Conservation (phyloP, 768 basidiomycete genomes). For the Auriscalpium microsporum region DNA sequence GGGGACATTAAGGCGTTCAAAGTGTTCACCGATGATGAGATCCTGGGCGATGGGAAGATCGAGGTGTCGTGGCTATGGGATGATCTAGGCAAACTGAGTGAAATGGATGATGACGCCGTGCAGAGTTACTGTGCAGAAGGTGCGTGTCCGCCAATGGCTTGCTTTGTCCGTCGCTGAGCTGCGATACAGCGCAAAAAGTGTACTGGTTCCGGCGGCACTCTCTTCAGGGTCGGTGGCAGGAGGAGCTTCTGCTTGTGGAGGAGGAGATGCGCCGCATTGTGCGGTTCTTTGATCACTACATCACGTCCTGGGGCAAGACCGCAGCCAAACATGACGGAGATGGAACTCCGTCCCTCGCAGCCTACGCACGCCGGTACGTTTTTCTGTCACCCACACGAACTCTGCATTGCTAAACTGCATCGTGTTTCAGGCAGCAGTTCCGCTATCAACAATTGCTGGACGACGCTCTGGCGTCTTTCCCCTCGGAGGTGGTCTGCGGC, state of each 20-base stretch:
- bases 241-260: slow-evolving; percentile 2
- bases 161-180: neutral
- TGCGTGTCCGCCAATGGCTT: neutral
- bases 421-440: too few relatives aligned
- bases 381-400: too few relatives aligned
- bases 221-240: neutral
- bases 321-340: neutral
- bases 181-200: neutral
- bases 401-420: too few relatives aligned
- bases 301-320: neutral
- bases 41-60: neutral
- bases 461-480: too few relatives aligned
- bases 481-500: too few relatives aligned
- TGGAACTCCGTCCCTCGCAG: neutral
- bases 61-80: neutral
- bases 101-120: neutral
- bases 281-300: slow-evolving; percentile 3
- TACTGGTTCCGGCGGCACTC: slow-evolving; percentile 9
- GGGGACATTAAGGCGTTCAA: neutral
- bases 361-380: neutral
- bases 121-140: neutral
- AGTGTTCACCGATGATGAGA: neutral
- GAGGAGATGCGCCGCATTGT: slow-evolving; percentile 10
- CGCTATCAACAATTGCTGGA: too few relatives aligned
- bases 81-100: neutral